Base-by-base conservation (phyloP, 257 asterid species). In the Verbascum thapsus region DNA sequence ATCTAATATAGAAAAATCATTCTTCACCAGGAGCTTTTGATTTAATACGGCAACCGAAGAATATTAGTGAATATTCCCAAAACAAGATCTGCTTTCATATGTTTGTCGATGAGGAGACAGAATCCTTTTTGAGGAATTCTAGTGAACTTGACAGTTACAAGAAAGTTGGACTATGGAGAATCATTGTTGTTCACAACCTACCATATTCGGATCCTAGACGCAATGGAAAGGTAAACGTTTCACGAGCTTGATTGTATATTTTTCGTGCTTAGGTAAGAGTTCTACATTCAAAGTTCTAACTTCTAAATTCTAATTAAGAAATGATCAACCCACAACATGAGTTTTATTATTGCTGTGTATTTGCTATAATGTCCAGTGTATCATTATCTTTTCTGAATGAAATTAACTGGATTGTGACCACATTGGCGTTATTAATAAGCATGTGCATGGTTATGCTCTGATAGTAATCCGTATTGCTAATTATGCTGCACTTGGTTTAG, bases 131-230 rank as follows among this genome's bases (percentile, higher is more conserved):
- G 67, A 78, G 77, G 70, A 86, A 83, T 70, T 73, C 88, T 39
- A 70, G 81, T 62, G 20, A 61, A 65, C 74, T 62, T 80, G 81
- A 44, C 74, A 59, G 69, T 78, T 77, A 8, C 81, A 80, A 72
- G 66, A 91, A 78, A 74, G 85, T 79, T 72, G 96, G 96, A 35
- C 49, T 86, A 53, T 91, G 98, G 98, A 83, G 91, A 71, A 80
- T 86, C 39, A 83, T 83, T 45, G 86, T 86, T 37, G 96, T 88
- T 63, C 90, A 30, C 67, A 83, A 91, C 69, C 81, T 88, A 34
- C 98, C 98, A 53, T 91, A 86, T 68, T 66, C 81, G 13, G 98
- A 88, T 72, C 95, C 98, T 19, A 80, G 98, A 65, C 95, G 96
- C 76, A 91, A 86, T 53, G 96, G 98, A 74, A 91, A 91, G 96